Percentiles rank a stretch among this genome's conserved stretches.
phyloP scores from a whole-genome alignment of 768 basidiomycete species.

The Kwoniella dendrophila region DNA sequence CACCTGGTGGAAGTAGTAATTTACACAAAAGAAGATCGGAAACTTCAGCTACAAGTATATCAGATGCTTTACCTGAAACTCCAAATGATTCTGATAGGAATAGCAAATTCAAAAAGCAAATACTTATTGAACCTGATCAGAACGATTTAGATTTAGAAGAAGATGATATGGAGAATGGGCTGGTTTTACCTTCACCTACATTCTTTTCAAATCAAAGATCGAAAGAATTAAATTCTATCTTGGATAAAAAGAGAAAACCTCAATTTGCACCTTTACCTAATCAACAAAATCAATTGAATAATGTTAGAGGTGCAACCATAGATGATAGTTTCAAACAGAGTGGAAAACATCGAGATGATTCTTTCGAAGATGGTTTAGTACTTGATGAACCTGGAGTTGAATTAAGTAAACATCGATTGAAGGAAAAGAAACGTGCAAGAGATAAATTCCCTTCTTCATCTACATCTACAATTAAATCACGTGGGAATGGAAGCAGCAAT shows the following conservation, averaged over 20 bases:
- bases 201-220: conserved; percentile 44
- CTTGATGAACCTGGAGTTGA: conserved; percentile 46
- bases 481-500: not conserved
- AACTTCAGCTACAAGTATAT: conserved; percentile 41
- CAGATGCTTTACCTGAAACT: conserved; percentile 24
- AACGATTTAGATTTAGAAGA: conserved; percentile 31
- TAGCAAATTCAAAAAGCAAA: conserved; percentile 1
- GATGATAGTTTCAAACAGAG: conserved; percentile 15
- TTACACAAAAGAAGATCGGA: conserved; percentile 30
- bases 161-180: conserved; percentile 47
- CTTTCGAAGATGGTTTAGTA: conserved; percentile 53
- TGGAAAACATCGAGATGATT: conserved; percentile 34
- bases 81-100: not conserved
- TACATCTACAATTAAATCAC: no score
- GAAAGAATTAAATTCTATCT: conserved; percentile 48
- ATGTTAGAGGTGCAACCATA: conserved; percentile 2
- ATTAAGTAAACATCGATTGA: conserved; percentile 39
- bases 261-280: conserved; percentile 25
- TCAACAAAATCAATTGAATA: conserved; percentile 2
- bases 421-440: conserved; percentile 23
- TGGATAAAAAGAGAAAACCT: conserved; percentile 51
- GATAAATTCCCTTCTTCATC: conserved; percentile 8
- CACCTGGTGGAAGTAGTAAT: conserved; percentile 14
- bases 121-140: no score
- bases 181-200: conserved; percentile 42